Evolutionary conservation across 1,139 yeast species (phyloP).

Genomic region (Meyerozyma athensensis): DNA sequence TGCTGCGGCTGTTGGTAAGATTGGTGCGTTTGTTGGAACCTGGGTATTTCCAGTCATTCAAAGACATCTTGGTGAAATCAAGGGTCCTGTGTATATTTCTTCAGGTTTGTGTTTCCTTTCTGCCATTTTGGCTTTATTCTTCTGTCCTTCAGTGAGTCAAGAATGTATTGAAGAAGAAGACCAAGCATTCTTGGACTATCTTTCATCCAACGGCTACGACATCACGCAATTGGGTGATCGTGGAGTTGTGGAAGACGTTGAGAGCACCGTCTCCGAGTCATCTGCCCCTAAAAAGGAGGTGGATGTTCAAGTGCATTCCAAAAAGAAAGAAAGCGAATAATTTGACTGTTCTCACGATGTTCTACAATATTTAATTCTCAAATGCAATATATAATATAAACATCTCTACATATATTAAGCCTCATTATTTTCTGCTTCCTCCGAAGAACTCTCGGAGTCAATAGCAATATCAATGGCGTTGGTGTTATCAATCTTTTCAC

Average conservation of each 20-base stretch:
- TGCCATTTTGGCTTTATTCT: conserved; percentile 63
- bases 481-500: neutral
- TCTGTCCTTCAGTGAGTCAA: conserved; percentile 78
- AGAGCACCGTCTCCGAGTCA: conserved; percentile 6
- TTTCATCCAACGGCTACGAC: conserved; percentile 57
- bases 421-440: neutral
- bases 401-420: neutral
- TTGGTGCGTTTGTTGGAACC: conserved; percentile 91
- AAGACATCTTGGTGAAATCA: conserved; percentile 48
- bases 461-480: neutral
- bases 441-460: neutral
- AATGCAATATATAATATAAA: neutral
- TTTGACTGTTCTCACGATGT: neutral
- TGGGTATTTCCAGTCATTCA: conserved; percentile 77
- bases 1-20: conserved; percentile 86
- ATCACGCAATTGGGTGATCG: conserved; percentile 43
- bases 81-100: conserved; percentile 78
- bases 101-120: conserved; percentile 72
- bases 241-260: conserved; percentile 13
- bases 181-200: conserved; percentile 58
- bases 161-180: conserved; percentile 80
- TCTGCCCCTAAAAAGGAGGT: neutral
- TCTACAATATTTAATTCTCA: neutral
- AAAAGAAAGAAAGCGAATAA: neutral
- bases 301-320: conserved; percentile 1